Percentiles rank a stretch among this genome's conserved stretches.
Evolutionary conservation across 169 alveolate species (phyloP).

Genomic region (Plasmodium falciparum): DNA sequence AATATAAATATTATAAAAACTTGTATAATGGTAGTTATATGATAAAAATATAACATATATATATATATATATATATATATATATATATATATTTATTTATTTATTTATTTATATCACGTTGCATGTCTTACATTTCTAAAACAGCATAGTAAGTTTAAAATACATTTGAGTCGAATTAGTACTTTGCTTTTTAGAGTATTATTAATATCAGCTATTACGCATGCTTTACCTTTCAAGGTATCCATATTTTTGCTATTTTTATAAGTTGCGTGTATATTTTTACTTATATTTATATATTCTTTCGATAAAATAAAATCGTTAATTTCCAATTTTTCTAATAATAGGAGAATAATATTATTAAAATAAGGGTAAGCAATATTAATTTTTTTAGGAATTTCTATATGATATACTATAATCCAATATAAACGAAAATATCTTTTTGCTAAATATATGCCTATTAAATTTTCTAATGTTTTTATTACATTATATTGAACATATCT

Average conservation of each 20-base stretch:
- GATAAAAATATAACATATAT: background rate
- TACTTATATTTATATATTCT: slow-evolving; percentile 60
- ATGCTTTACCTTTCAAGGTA: slow-evolving; percentile 25
- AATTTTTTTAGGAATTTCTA: slow-evolving; percentile 65
- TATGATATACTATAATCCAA: slow-evolving; percentile 69
- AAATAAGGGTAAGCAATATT: slow-evolving; percentile 55
- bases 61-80: slow-evolving; percentile 13
- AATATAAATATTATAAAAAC: background rate
- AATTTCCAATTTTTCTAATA: slow-evolving; percentile 67
- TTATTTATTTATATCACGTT: background rate
- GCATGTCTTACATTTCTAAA: slow-evolving; percentile 50
- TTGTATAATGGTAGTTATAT: background rate
- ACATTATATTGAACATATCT: slow-evolving; percentile 49
- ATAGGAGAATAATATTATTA: slow-evolving; percentile 61
- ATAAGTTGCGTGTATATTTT: slow-evolving; percentile 29
- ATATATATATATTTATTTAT: background rate
- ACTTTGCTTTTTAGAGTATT: slow-evolving; percentile 20
- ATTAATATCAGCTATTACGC: slow-evolving; percentile 16
- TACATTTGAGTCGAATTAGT: slow-evolving; percentile 44
- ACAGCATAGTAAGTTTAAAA: slow-evolving; percentile 48
- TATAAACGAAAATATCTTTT: slow-evolving; percentile 70
- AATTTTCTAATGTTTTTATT: slow-evolving; percentile 54
- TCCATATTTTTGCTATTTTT: slow-evolving; percentile 49
- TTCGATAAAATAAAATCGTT: slow-evolving; percentile 55
- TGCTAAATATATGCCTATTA: slow-evolving; percentile 56